phyloP scores from a whole-genome alignment of 148 eudicot species.

The Spergularia bocconei region DNA sequence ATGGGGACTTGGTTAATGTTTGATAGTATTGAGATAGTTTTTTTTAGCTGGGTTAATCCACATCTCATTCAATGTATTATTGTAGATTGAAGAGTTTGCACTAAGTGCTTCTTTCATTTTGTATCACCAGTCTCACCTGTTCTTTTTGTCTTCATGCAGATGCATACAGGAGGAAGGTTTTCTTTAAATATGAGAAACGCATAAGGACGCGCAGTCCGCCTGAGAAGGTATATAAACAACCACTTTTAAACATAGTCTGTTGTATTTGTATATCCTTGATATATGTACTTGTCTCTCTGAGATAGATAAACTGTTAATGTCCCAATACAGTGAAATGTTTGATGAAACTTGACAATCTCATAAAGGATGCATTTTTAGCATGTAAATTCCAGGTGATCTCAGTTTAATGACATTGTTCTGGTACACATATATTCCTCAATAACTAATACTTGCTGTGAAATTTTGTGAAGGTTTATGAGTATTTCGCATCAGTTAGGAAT shows the following conservation, averaged over 20 bases:
- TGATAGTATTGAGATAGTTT: not conserved
- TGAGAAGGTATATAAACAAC: slow-evolving; percentile 61
- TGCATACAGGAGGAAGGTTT: slow-evolving; percentile 70
- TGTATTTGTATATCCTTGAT: not conserved
- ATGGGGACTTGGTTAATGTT: not conserved
- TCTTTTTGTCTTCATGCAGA: slow-evolving; percentile 42
- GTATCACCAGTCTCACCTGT: not conserved
- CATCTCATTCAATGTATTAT: not conserved
- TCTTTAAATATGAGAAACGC: slow-evolving; percentile 91
- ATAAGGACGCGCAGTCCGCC: slow-evolving; percentile 82
- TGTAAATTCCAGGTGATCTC: not conserved
- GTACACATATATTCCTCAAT: not conserved
- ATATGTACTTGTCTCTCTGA: not conserved
- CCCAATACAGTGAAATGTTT: slow-evolving; percentile 9
- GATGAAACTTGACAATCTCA: not conserved
- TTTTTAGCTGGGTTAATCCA: not conserved
- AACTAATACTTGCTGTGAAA: not conserved
- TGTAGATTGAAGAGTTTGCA: not conserved
- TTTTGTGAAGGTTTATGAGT: slow-evolving; percentile 45
- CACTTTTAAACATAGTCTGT: not conserved
- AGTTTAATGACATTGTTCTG: not conserved
- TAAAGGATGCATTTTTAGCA: slow-evolving; percentile 12
- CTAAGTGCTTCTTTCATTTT: not conserved
- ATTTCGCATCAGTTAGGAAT: slow-evolving; percentile 49
- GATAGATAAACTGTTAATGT: slow-evolving; percentile 5